Base-by-base conservation (phyloP, 768 basidiomycete species). In the Megacollybia marginata region DNA sequence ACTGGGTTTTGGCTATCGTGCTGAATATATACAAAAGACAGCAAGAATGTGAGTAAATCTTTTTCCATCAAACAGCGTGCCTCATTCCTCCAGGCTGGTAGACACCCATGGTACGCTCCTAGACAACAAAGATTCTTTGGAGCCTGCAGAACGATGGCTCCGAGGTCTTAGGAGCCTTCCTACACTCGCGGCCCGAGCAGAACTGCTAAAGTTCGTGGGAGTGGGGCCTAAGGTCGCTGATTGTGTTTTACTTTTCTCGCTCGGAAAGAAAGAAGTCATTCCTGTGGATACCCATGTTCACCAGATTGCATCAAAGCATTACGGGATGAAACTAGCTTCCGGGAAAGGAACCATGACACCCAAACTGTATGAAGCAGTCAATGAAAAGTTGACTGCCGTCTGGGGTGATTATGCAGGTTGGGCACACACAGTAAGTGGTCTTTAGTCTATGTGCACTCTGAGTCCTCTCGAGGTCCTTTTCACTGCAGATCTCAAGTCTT, bases 221-320 rank as follows among this genome's bases (percentile, higher is more conserved):
- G 95, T 99, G 1, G 96, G 96, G 5, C 76, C 91, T 33, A 99
- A 99, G 62, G 96, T 99, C 0, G 95, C 95, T 2, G 96, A 99
- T 61, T 99, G 96, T 59, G 70, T 96, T 28, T 66, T 96, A 46
- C 69, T 97, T 13, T 95, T 97, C 92, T 90, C 89, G 59, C 62
- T 94, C 51, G 87, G 95, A 67, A 90, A 93, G 76, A 75, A 70
- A 58, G 86, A 91, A 55, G 83, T 93, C 13, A 79, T 98, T 9
- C 96, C 96, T 4, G 89, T 99, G 47, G 96, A 99, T 61, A 96
- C 94, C 0, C 96, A 99, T 62, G 88, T 99, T 28, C 73, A 87
- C 54, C 92, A 95, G 60, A 93, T 97, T 48, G 89, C 90, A 9
- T 67, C 75, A 19, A 91, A 87, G 60, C 71, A 88, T 58, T 90